Percentiles rank a stretch among this genome's conserved stretches.
These are phyloP conservation scores for Leccinum obscurum DNA, from an alignment of 768 basidiomycete species.

Conservation along the genomic window DNA sequence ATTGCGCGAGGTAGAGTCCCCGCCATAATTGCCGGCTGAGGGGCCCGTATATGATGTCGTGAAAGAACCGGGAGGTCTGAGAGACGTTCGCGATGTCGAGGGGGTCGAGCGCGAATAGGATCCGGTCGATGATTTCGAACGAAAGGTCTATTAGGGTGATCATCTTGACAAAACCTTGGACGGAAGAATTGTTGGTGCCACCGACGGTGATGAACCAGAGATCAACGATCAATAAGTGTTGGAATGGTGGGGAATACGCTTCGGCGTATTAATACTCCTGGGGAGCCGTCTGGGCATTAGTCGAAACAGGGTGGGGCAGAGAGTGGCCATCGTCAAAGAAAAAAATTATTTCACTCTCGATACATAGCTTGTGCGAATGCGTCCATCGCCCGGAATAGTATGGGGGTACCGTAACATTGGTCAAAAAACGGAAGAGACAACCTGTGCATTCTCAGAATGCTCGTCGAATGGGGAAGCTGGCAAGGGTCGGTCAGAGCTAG, in stretches of 20 bases:
- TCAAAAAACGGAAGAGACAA: neutral
- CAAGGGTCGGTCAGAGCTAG: constrained; percentile 3
- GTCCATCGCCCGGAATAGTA: constrained; percentile 5
- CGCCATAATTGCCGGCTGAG: constrained; percentile 54
- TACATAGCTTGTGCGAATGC: constrained; percentile 1
- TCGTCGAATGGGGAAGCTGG: neutral
- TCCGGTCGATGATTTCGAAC: constrained; percentile 57
- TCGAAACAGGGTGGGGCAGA: constrained; percentile 21
- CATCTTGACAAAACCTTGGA: constrained; percentile 3
- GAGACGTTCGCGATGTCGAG: constrained; percentile 54
- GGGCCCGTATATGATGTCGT: constrained; percentile 48
- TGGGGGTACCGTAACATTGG: neutral
- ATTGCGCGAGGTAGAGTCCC: constrained; percentile 58
- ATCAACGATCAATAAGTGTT: neutral
- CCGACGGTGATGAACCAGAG: neutral
- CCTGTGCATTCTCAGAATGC: neutral
- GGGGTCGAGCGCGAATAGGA: constrained; percentile 60
- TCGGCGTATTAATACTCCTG: constrained; percentile 13
- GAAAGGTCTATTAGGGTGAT: constrained; percentile 44
- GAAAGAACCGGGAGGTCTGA: constrained; percentile 47
- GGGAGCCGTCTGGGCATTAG: neutral
- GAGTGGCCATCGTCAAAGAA: constrained; percentile 10
- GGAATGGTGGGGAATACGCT: neutral
- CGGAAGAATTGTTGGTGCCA: neutral
- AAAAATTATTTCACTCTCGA: constrained; percentile 30